phyloP scores from a whole-genome alignment of 345 rosid genomes.

The Bruguiera gymnorhiza region DNA sequence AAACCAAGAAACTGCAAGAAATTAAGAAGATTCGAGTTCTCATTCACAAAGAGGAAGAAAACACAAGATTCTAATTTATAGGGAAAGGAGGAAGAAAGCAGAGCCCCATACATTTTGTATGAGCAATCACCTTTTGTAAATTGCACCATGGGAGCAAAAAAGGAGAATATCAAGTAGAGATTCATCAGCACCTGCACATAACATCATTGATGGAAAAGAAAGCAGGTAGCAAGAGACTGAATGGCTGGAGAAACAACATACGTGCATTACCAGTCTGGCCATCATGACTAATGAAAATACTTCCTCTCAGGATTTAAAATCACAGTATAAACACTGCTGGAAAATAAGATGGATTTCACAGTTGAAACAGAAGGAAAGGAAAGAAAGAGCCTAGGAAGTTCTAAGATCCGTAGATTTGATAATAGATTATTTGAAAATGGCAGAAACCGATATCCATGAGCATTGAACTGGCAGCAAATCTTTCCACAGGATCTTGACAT shows the following conservation, averaged over 20 bases:
- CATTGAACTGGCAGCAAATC: constrained; percentile 28
- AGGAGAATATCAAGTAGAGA: constrained; percentile 19
- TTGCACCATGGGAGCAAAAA: not conserved
- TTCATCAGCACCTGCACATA: constrained; percentile 18
- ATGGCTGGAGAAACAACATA: constrained; percentile 26
- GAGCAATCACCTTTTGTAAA: constrained; percentile 4
- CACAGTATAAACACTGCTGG: constrained; percentile 28
- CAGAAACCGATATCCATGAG: constrained; percentile 31
- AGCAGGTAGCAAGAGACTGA: constrained; percentile 29
- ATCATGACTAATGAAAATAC: constrained; percentile 21
- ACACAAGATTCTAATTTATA: constrained; percentile 10
- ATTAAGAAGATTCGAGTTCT: not conserved
- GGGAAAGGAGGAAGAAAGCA: constrained; percentile 10
- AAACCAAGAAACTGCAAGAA: not conserved
- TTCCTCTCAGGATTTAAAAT: constrained; percentile 23
- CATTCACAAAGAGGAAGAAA: constrained; percentile 10
- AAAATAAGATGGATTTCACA: constrained; percentile 28
- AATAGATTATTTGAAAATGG: constrained; percentile 24
- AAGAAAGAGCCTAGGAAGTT: constrained; percentile 49
- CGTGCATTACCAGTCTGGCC: constrained; percentile 25
- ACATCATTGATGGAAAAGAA: constrained; percentile 23
- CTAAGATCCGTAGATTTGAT: constrained; percentile 39
- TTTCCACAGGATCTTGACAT: constrained; percentile 34
- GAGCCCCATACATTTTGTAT: constrained; percentile 8
- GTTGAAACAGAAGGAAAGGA: constrained; percentile 38